These are phyloP conservation scores for Yamadazyma kitorensis DNA, from an alignment of 805 yeast genomes.

Conservation along the genomic window DNA sequence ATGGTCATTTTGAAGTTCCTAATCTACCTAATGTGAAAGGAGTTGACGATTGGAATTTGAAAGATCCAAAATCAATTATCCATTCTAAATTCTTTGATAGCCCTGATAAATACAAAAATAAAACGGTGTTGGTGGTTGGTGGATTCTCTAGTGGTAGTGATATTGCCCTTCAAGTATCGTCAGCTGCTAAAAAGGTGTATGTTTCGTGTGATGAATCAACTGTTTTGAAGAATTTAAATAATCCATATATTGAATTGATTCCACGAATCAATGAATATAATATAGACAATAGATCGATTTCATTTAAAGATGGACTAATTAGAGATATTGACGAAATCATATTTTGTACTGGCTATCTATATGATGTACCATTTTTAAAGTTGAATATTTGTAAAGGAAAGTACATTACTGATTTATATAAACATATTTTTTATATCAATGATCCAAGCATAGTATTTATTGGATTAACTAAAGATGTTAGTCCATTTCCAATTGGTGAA, in stretches of 20 bases:
- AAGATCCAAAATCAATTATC: constrained; percentile 21
- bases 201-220: constrained; percentile 15
- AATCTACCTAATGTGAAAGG: constrained; percentile 33
- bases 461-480: constrained; percentile 44
- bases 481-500: constrained; percentile 50
- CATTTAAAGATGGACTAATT: neutral
- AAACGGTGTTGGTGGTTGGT: constrained; percentile 61
- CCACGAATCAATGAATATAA: constrained; percentile 26
- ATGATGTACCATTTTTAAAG: constrained; percentile 30
- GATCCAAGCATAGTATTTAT: constrained; percentile 44
- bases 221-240: constrained; percentile 1
- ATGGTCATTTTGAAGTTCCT: constrained; percentile 37
- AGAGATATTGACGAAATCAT: constrained; percentile 24
- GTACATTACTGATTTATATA: constrained; percentile 25
- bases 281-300: constrained; percentile 18
- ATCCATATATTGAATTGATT: constrained; percentile 8
- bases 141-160: constrained; percentile 79
- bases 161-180: constrained; percentile 49
- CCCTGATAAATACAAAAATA: constrained; percentile 26
- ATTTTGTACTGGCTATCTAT: constrained; percentile 40
- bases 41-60: constrained; percentile 23
- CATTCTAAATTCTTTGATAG: constrained; percentile 32
- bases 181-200: constrained; percentile 21
- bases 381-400: constrained; percentile 13
- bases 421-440: constrained; percentile 43